Percentiles rank a stretch among this genome's conserved stretches.
Evolutionary conservation across 108 stramenopile genomes (phyloP).

Genomic region (Asterionellopsis glacialis): DNA sequence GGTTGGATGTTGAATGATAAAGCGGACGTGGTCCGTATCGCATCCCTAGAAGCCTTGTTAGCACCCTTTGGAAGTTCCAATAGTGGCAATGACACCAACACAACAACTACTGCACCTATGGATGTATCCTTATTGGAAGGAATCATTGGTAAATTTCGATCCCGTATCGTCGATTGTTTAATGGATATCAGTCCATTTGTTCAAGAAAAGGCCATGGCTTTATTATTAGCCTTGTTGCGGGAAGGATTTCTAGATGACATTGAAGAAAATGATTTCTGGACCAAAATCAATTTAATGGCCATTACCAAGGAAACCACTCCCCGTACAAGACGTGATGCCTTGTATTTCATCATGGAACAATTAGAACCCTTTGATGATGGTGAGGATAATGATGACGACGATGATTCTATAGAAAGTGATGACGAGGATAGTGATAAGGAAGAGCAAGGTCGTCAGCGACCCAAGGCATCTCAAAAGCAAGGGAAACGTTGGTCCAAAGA

Average conservation of each 20-base stretch:
- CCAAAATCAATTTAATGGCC: conserved; percentile 65
- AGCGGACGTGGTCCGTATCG: conserved; percentile 50
- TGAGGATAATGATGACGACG: conserved; percentile 27
- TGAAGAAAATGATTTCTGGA: conserved; percentile 75
- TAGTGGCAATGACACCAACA: conserved; percentile 17
- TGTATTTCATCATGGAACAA: conserved; percentile 83
- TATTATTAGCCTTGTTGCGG: conserved; percentile 52
- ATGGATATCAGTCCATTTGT: conserved; percentile 51
- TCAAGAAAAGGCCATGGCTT: conserved; percentile 67
- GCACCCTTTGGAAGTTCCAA: conserved; percentile 51
- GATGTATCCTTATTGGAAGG: conserved; percentile 49
- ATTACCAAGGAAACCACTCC: conserved; percentile 55
- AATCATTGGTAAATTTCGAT: conserved; percentile 68
- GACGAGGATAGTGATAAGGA: not conserved
- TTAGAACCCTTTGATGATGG: conserved; percentile 79
- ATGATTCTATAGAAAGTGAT: not conserved
- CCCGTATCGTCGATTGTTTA: conserved; percentile 54
- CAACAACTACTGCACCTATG: conserved; percentile 37
- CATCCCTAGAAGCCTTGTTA: conserved; percentile 54
- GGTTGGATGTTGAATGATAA: conserved; percentile 88
- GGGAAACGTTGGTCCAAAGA: not conserved
- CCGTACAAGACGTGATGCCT: conserved; percentile 52
- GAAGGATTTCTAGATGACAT: conserved; percentile 75
- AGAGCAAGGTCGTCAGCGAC: not conserved
- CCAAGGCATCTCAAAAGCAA: too few species aligned